Base-by-base conservation (phyloP, 2,329 filamentous ascomycete genomes). In the Cercospora sesami region DNA sequence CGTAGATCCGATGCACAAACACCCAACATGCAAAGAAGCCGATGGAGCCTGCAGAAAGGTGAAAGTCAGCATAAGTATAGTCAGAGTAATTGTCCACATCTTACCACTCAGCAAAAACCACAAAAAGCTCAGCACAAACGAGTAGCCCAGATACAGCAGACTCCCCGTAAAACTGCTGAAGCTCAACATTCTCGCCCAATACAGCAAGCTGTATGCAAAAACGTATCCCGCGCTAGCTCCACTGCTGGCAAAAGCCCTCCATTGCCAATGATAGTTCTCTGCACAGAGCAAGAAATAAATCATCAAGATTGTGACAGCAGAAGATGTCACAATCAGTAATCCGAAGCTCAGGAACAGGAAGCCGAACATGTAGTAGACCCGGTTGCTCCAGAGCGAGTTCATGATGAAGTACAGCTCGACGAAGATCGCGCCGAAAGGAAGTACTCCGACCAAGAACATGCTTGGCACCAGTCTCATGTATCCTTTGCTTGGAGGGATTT, bases 341-440 rank as follows among this genome's bases (percentile, higher is more conserved):
- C 92, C 94, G 77, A 97, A 99, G 85, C 94, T 97, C 66, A 99
- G 86, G 85, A 99, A 99, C 39, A 99, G 84, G 86, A 99, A 99
- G 23, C 95, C 95, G 76, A 99, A 99, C 95, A 99, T 99, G 86
- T 99, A 99, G 85, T 99, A 99, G 73, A 99, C 95, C 81, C 95
- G 93, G 83, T 90, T 94, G 81, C 96, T 97, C 95, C 95, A 99
- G 78, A 99, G 94, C 28, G 92, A 96, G 82, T 90, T 96, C 92
- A 99, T 96, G 83, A 99, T 97, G 81, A 98, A 98, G 86, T 97
- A 98, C 2, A 99, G 89, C 82, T 99, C 95, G 58, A 98, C 94
- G 73, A 98, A 97, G 78, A 99, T 98, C 70, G 95, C 94, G 58
- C 92, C 93, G 76, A 99, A 99, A 0, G 95, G 95, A 28, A 98